Percentiles rank a stretch among this genome's conserved stretches.
phyloP scores from a whole-genome alignment of 176 grass and related monocot species.

The Musa beccarii region DNA sequence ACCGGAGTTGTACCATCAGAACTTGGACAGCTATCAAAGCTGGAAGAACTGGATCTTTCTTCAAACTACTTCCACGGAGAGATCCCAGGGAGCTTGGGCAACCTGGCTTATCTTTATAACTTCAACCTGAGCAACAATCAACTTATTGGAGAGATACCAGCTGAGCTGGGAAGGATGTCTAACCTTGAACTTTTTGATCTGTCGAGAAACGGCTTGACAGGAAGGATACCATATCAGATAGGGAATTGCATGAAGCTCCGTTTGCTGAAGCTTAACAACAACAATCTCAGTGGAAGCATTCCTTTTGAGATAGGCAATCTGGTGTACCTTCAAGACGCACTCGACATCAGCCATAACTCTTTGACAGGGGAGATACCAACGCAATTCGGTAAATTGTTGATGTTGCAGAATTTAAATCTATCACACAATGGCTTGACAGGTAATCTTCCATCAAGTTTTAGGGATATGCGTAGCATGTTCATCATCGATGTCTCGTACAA shows the following conservation, averaged over 20 bases:
- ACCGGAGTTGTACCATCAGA: background rate
- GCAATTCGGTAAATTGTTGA: no score
- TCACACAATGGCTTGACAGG: no score
- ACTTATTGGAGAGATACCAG: background rate
- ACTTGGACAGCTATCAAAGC: background rate
- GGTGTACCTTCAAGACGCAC: no score
- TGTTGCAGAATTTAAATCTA: no score
- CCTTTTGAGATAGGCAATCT: background rate
- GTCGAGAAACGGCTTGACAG: slow-evolving; percentile 10
- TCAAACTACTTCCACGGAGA: background rate
- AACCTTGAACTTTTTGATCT: slow-evolving; percentile 17
- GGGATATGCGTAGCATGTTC: no score
- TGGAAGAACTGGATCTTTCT: background rate
- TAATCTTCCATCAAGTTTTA: no score
- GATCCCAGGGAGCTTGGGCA: slow-evolving; percentile 1
- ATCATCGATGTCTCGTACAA: no score
- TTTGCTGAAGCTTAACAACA: slow-evolving; percentile 1
- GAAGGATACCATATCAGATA: background rate
- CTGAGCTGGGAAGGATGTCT: background rate
- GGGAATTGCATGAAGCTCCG: background rate
- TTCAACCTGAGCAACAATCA: background rate
- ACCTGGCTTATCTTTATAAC: background rate
- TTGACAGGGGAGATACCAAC: no score
- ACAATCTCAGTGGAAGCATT: slow-evolving; percentile 13
- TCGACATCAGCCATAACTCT: no score